Evolutionary conservation across 176 grass and related monocot species (phyloP), one percentile per base, ranked within the genome.

Genomic region (Musa schizocarpa): DNA sequence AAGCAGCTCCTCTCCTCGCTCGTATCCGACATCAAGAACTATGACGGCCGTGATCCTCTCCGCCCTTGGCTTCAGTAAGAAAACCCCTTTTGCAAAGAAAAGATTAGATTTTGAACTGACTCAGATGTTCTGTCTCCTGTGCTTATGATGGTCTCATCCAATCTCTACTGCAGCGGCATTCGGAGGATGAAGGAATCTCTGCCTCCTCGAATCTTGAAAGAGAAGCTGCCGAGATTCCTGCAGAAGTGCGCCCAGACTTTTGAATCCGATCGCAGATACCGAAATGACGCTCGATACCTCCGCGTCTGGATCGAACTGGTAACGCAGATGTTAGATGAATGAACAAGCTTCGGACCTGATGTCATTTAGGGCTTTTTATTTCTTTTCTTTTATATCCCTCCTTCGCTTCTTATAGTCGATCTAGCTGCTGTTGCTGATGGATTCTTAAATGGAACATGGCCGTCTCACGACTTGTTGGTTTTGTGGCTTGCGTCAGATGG

Each of bases 201-300:
- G 9, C 88, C 94, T 19, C 82, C 74, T 24, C 79, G 26, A 16
- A 82, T 68, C 63, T 71, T 91, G 49, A 80, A 80, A 71, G 84
- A 87, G 82, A 98, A 98, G 75, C 86, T 98, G 53, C 94, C 90
- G 5, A 83, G 90, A 77, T 98, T 93, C 77, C 90, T 98, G 56
- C 90, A 98, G 76, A 98, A 98, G 79, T 98, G 94, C 72, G 88
- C 86, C 20, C 69, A 98, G 82, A 79, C 85, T 74, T 98, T 98
- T 73, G 83, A 88, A 82, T 82, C 79, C 43, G 86, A 97, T 55
- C 55, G 23, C 16, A 74, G 82, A 16, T 93, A 89, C 75, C 77
- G 80, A 52, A 89, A 97, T 22, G 94, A 93, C 57, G 51, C 88
- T 0, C 84, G 88, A 3, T 98, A 91, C 77, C 53, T 98, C 68